phyloP scores from a whole-genome alignment of 2,329 filamentous ascomycete genomes.

The Colletotrichum karsti region DNA sequence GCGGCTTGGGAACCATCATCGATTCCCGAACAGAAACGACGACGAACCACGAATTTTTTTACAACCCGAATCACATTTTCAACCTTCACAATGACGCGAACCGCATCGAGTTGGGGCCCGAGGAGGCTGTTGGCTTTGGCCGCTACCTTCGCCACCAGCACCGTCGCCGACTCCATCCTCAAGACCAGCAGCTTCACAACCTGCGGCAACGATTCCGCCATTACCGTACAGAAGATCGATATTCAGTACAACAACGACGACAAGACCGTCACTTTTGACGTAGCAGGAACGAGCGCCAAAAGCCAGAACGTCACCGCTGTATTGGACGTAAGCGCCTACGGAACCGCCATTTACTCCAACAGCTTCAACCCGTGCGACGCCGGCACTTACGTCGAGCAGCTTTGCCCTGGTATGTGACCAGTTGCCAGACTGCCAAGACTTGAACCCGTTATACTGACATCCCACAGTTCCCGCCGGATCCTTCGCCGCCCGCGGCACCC shows the following conservation, averaged over 20 bases:
- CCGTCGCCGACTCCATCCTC: constrained; percentile 75
- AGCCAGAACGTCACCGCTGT: constrained; percentile 82
- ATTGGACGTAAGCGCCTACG: constrained; percentile 85
- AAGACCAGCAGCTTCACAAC: constrained; percentile 82
- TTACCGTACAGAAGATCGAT: constrained; percentile 78
- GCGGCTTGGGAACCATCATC: constrained; percentile 7
- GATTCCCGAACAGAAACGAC: constrained; percentile 18
- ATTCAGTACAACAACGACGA: constrained; percentile 82
- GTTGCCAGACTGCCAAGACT: background rate
- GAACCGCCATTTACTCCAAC: constrained; percentile 80
- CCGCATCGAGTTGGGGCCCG: constrained; percentile 37
- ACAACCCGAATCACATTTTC: background rate
- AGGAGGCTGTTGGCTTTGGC: constrained; percentile 43
- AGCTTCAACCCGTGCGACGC: constrained; percentile 84
- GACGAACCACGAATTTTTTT: constrained; percentile 10
- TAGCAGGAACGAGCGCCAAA: constrained; percentile 78
- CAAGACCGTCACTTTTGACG: constrained; percentile 80
- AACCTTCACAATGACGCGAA: constrained; percentile 41
- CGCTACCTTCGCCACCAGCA: constrained; percentile 51
- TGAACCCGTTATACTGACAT: constrained; percentile 24
- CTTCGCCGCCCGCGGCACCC: constrained; percentile 78
- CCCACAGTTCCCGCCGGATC: constrained; percentile 72
- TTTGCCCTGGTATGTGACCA: constrained; percentile 78
- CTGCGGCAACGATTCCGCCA: constrained; percentile 61
- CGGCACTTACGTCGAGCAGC: constrained; percentile 70